A percentile compares a stretch with the other conserved stretches of the same genome.
phyloP scores from a whole-genome alignment of 2,329 filamentous ascomycete species.

The Neurospora sp. region DNA sequence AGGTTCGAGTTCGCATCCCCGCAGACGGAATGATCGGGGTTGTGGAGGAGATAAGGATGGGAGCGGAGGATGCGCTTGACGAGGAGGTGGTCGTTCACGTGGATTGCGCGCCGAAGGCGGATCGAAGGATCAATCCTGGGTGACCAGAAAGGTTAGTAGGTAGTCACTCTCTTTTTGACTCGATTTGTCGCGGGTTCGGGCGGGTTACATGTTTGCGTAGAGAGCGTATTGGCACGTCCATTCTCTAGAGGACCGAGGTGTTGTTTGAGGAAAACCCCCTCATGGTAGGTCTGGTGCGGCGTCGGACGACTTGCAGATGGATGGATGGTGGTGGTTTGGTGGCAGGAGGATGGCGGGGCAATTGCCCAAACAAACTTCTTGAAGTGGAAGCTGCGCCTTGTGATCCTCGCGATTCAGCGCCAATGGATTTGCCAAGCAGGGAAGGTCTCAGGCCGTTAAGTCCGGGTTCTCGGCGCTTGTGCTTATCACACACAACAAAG shows the following conservation, averaged over 20 bases:
- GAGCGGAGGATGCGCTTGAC: conserved; percentile 67
- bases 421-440: background rate
- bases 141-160: background rate
- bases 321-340: background rate
- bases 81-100: conserved; percentile 60
- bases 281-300: background rate
- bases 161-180: background rate
- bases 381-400: background rate
- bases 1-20: conserved; percentile 74
- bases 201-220: background rate
- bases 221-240: background rate
- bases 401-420: background rate
- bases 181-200: background rate
- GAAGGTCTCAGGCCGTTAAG: background rate
- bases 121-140: conserved; percentile 65
- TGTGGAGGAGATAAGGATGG: conserved; percentile 62
- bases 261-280: background rate
- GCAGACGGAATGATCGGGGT: conserved; percentile 60
- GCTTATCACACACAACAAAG: background rate
- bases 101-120: conserved; percentile 73
- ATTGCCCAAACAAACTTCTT: background rate
- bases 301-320: background rate
- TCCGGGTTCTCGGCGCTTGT: background rate
- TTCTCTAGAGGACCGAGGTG: background rate
- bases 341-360: background rate